These are phyloP conservation scores for Pogostemon cablin DNA, from an alignment of 257 asterid genomes.

Conservation along the genomic window DNA sequence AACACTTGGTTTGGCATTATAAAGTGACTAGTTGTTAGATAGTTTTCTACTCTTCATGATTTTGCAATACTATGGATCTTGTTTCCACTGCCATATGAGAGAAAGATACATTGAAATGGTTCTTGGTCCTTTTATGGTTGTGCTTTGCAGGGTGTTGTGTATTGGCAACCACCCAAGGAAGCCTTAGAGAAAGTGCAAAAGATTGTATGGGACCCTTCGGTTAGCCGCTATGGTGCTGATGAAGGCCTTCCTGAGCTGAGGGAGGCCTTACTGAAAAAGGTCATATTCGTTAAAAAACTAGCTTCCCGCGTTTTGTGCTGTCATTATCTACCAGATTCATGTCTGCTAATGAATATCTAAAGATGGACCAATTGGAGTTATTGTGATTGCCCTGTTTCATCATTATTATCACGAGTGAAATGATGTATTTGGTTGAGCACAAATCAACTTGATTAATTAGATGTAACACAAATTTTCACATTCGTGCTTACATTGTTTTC, in stretches of 20 bases:
- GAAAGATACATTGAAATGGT: background rate
- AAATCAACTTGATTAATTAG: too few species aligned
- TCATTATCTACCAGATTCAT: background rate
- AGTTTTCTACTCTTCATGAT: too few species aligned
- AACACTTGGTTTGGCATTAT: too few species aligned
- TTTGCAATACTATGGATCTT: too few species aligned
- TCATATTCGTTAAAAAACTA: constrained; percentile 26
- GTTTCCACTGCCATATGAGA: too few species aligned
- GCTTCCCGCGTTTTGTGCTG: constrained; percentile 5
- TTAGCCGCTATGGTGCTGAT: constrained; percentile 91
- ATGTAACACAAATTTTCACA: too few species aligned
- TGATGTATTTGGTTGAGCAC: background rate
- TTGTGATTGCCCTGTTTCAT: background rate
- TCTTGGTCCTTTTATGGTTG: background rate
- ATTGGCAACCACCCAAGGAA: constrained; percentile 91
- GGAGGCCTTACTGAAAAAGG: constrained; percentile 77
- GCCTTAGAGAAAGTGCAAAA: constrained; percentile 81
- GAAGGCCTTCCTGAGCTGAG: constrained; percentile 98
- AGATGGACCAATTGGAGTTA: constrained; percentile 1
- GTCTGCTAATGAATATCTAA: background rate
- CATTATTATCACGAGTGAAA: constrained; percentile 19
- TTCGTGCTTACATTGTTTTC: constrained; percentile 5
- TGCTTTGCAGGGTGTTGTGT: constrained; percentile 77
- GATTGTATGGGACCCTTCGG: constrained; percentile 80
- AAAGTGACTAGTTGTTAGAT: too few species aligned